phyloP scores from a whole-genome alignment of 495 filamentous ascomycete species.

The Extremus antarcticus region DNA sequence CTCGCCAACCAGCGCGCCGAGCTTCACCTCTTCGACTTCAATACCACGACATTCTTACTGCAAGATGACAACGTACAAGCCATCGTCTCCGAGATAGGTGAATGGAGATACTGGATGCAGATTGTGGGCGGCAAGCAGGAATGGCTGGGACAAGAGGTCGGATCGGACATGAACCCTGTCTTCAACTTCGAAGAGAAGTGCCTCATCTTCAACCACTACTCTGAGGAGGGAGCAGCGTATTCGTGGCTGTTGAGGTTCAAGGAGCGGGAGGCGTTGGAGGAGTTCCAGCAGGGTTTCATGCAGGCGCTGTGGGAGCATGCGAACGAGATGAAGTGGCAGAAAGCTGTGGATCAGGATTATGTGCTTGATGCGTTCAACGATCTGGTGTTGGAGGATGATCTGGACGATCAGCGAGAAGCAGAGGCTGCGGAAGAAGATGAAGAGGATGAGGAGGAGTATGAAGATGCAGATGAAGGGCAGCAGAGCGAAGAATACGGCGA shows the following conservation, averaged over 20 bases:
- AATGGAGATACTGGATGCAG: conserved; percentile 94
- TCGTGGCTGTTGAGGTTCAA: conserved; percentile 94
- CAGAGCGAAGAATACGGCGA: conserved; percentile 75
- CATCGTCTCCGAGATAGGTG: conserved; percentile 73
- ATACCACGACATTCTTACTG: conserved; percentile 67
- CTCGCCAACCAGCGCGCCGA: conserved; percentile 70
- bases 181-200: conserved; percentile 98
- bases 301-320: conserved; percentile 94
- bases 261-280: conserved; percentile 64
- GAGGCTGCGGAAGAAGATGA: conserved; percentile 51
- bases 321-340: conserved; percentile 89
- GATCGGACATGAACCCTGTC: conserved; percentile 89
- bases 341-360: conserved; percentile 75
- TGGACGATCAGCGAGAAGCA: conserved; percentile 45
- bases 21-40: conserved; percentile 87
- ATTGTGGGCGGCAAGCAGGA: conserved; percentile 65
- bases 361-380: conserved; percentile 94
- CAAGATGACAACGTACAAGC: conserved; percentile 67
- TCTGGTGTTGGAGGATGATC: conserved; percentile 75
- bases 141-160: conserved; percentile 79
- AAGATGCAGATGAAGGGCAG: conserved; percentile 50
- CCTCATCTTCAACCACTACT: conserved; percentile 97
- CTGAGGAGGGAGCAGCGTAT: conserved; percentile 76
- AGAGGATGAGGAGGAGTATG: conserved; percentile 52
- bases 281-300: conserved; percentile 89